Evolutionary conservation across 805 yeast genomes (phyloP), one percentile per base, ranked within the genome.

Genomic region (Clavispora asparagi): DNA sequence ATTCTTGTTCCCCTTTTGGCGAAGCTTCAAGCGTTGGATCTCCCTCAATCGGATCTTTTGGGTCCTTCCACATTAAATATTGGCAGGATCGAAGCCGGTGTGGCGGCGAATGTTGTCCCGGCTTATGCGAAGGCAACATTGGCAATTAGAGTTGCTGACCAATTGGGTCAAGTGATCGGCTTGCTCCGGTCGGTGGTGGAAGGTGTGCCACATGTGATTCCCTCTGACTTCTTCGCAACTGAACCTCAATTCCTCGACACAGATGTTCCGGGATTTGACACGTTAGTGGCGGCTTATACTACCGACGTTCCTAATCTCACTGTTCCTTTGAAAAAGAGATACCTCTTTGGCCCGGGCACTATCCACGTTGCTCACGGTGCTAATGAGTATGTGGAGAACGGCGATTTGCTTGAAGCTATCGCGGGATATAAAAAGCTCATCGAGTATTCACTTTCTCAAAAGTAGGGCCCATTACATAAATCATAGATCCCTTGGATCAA

Each of bases 301-400:
- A 79, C 85, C 1, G 70, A 66, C 44, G 56, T 66, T 16, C 71
- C 71, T 2, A 54, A 62, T 44, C 56, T 68, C 39, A 40, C 38
- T 4, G 50, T 55, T 6, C 53, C 53, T 7, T 48, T 65, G 36
- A 43, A 55, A 25, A 41, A 66, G 46, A 67, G 78, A 54, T 82
- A 79, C 54, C 62, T 83, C 8, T 83, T 81, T 53, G 89, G 88
- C 0, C 87, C 88, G 3, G 89, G 89, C 2, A 64, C 81, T 2
- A 81, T 82, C 41, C 68, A 65, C 30, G 81, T 77, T 33, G 87
- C 87, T 0, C 87, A 82, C 54, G 73, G 79, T 7, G 81, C 73
- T 46, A 60, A 77, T 45, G 87, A 82, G 62, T 74, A 62, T 47
- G 76, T 82, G 14, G 68, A 72, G 3, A 64, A 74, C 35, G 56